These are phyloP conservation scores for Monilinia fructicola DNA, from an alignment of 2,329 filamentous ascomycete genomes.

Conservation along the genomic window DNA sequence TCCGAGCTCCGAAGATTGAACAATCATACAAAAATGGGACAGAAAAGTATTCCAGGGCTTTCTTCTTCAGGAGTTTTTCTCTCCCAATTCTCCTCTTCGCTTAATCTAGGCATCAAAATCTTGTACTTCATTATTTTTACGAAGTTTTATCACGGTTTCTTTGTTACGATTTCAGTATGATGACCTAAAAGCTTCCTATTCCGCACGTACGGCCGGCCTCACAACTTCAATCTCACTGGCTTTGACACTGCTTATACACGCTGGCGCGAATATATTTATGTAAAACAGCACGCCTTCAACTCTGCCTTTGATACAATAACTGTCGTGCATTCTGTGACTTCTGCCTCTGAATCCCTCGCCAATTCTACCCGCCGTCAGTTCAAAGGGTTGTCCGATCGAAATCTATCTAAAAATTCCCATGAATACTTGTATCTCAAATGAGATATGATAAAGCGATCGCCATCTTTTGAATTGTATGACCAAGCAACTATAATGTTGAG, in stretches of 20 bases:
- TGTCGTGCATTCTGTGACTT: neutral
- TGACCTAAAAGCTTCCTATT: constrained; percentile 5
- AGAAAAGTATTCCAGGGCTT: neutral
- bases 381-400: neutral
- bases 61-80: no score
- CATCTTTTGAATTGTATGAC: neutral
- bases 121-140: no score
- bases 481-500: neutral
- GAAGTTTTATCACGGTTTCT: no score
- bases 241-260: constrained; percentile 11
- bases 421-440: neutral
- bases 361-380: neutral
- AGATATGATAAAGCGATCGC: neutral
- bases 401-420: neutral
- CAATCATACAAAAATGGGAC: neutral
- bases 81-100: no score
- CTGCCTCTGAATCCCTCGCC: neutral
- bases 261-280: neutral
- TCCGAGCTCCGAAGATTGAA: constrained; percentile 1
- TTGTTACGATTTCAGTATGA: neutral
- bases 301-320: neutral
- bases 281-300: neutral
- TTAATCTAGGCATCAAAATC: no score
- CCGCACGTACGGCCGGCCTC: constrained; percentile 9
- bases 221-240: neutral